Conservation (phyloP, 257 asterid genomes). For the Nicotiana noctiflora region DNA sequence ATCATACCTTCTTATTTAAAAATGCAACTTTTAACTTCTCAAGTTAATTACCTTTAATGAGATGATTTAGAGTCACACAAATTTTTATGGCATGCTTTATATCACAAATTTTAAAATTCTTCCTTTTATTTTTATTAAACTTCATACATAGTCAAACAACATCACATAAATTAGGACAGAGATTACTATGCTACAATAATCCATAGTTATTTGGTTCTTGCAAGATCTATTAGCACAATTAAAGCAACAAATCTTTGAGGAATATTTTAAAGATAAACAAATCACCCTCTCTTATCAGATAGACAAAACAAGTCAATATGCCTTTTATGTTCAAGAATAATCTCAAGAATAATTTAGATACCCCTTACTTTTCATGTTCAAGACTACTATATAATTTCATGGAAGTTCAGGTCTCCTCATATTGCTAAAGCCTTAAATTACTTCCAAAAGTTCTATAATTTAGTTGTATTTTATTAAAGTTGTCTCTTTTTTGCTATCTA, state of each 20-base stretch:
- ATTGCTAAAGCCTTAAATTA: neutral
- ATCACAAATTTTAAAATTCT: too few species aligned
- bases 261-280: neutral
- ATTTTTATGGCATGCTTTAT: too few species aligned
- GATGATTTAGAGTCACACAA: too few species aligned
- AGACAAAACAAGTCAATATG: neutral
- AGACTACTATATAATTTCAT: neutral
- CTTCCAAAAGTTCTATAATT: neutral
- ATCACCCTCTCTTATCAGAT: neutral
- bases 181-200: neutral
- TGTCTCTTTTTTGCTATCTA: neutral
- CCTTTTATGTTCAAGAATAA: too few species aligned
- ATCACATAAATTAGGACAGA: too few species aligned
- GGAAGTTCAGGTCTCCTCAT: neutral
- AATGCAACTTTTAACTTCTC: too few species aligned
- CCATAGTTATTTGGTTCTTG: neutral
- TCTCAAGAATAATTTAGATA: neutral
- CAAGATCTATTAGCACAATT: neutral
- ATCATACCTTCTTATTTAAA: too few species aligned
- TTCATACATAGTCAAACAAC: too few species aligned
- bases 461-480: neutral
- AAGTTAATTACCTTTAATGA: too few species aligned
- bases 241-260: constrained; percentile 9
- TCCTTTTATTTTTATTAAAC: too few species aligned
- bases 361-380: neutral